Base-by-base conservation (phyloP, 164 flowering plant species). In the Cinnamomum micranthum region DNA sequence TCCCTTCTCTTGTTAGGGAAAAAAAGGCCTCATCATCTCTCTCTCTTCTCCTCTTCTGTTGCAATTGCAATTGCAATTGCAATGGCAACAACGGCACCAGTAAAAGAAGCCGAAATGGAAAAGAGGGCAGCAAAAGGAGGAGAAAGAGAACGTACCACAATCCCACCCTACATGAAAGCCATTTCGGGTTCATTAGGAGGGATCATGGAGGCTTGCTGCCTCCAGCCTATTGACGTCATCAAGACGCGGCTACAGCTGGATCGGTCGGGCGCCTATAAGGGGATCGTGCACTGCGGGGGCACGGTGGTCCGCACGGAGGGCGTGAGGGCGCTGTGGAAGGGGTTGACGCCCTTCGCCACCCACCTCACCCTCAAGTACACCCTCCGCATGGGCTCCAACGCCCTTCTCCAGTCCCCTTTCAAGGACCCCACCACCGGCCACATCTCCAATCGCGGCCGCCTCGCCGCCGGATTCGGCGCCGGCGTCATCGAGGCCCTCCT, bases 171-270 rank as follows among this genome's bases (percentile, higher is more conserved):
- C 84, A 77, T 93, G 92, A 95, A 95, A 76, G 98, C 99, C 0
- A n/a, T 92, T 0, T 88, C 99, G 1, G 99, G 99, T 2, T 95
- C 99, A 1, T 63, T 92, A 0, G 98, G 99, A 17, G 99, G 99
- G 22, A 77, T 87, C 1, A 82, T 95, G 62, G 99, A 95, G 79
- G 99, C 99, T 0, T 77, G 79, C 50, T 95, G 97, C 75, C 81
- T 95, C 15, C 99, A 95, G 73, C 99, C 99, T 6, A 95, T 95
- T 55, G 99, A 93, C 80, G 99, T 95, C 12, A 93, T 95, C 78
- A 95, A 95, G 80, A 95, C 99, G 25, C 84, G 98, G 74, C 81
- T 95, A 55, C 99, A 95, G 87, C 92, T 95, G 10, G 99, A 95
- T 76, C 75, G 88, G 68, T 20, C 83, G 22, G 91, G 94, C 2